Evolutionary conservation across 2,329 filamentous ascomycete genomes (phyloP).

Genomic region (Beauveria australis): DNA sequence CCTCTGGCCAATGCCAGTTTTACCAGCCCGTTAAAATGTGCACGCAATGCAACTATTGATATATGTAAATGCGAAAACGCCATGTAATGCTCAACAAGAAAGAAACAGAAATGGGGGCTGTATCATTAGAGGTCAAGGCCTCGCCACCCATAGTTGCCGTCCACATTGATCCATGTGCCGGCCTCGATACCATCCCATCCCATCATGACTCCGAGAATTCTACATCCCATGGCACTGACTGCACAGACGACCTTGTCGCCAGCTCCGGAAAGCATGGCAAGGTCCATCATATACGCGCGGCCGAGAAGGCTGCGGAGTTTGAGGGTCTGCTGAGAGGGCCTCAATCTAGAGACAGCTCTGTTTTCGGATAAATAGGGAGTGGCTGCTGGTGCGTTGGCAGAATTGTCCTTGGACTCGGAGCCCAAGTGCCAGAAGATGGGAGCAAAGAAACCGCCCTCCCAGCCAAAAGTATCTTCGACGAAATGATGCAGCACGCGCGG

Average conservation of each 20-base stretch:
- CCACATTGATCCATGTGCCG: conserved; percentile 69
- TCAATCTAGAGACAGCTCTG: conserved; percentile 19
- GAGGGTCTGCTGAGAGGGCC: conserved; percentile 47
- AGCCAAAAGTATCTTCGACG: conserved; percentile 69
- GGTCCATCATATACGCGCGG: conserved; percentile 73
- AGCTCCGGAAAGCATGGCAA: conserved; percentile 61
- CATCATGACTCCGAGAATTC: conserved; percentile 76
- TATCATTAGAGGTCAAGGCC: conserved; percentile 24
- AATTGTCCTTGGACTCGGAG: conserved; percentile 32
- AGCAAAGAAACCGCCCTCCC: conserved; percentile 82
- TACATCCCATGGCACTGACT: conserved; percentile 64
- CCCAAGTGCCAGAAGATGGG: conserved; percentile 77
- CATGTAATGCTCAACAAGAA: conserved; percentile 10
- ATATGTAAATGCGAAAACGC: conserved; percentile 10
- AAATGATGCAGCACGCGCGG: conserved; percentile 52
- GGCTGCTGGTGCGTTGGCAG: conserved; percentile 24
- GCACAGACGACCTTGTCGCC: conserved; percentile 69
- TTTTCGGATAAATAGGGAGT: conserved; percentile 17
- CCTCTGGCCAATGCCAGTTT: neutral
- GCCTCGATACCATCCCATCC: conserved; percentile 65
- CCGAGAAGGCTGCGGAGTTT: conserved; percentile 65
- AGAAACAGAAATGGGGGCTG: conserved; percentile 3
- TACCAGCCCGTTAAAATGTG: neutral
- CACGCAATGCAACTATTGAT: neutral
- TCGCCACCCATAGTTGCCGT: conserved; percentile 57